These are phyloP conservation scores for Penstemon barbatus DNA, from an alignment of 257 asterid species.

Conservation along the genomic window DNA sequence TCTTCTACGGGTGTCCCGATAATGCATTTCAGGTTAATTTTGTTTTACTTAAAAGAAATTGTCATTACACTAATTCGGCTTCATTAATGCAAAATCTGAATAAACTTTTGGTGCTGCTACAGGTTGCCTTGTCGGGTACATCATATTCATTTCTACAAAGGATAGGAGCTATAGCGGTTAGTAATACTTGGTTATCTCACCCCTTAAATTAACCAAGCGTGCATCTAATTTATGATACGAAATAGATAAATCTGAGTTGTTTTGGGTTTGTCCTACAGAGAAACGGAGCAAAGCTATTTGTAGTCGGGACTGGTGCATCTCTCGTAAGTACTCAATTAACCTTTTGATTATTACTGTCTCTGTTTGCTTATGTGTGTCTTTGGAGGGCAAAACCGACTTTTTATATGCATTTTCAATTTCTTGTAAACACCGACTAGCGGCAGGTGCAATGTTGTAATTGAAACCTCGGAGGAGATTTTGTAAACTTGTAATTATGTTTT, in stretches of 20 bases:
- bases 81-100: background rate
- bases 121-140: constrained; percentile 95
- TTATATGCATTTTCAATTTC: too few species aligned
- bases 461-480: background rate
- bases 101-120: constrained; percentile 19
- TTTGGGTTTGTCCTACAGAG: constrained; percentile 54
- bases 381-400: too few species aligned
- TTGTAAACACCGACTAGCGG: too few species aligned
- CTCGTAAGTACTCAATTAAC: constrained; percentile 48
- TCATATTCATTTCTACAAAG: constrained; percentile 77
- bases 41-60: background rate
- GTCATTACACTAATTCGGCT: constrained; percentile 8
- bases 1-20: constrained; percentile 91
- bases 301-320: constrained; percentile 90
- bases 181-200: constrained; percentile 8
- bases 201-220: constrained; percentile 5
- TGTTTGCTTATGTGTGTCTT: too few species aligned
- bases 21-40: constrained; percentile 86
- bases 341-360: too few species aligned
- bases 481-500: background rate
- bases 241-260: constrained; percentile 24
- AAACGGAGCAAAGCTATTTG: constrained; percentile 87
- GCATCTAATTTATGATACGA: background rate
- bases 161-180: constrained; percentile 82
- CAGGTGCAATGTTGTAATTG: too few species aligned